Evolutionary conservation across 164 flowering plant species (phyloP), one percentile per base, ranked within the genome.

Genomic region (Kalanchoe fedtschenkoi): DNA sequence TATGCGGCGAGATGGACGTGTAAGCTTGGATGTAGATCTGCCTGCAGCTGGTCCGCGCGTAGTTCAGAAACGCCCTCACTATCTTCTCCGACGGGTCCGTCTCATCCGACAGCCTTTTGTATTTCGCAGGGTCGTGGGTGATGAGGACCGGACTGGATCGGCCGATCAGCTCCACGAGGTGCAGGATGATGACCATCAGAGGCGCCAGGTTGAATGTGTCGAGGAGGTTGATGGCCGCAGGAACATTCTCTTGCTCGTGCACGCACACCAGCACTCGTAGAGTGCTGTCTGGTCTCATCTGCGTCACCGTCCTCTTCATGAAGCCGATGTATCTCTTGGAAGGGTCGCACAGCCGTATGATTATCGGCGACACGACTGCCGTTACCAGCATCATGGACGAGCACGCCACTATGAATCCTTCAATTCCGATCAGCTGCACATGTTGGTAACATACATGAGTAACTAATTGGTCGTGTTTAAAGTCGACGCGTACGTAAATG

Each of bases 341-440:
- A 16, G 76, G 78, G 16, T 74, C 54, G 47, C 74, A 77, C 1
- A 77, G 63, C 16, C 17, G 14, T 1, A 56, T 44, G 10, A 72
- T 58, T 0, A 72, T 4, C 16, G 69, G 68, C 1, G 63, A 34
- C 1, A 53, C 32, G 8, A 59, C 19, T 14, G 55, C 69, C 0
- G 76, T n/a, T n/a, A n/a, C n/a, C n/a, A n/a, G n/a, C n/a, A n/a
- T n/a, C n/a, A n/a, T n/a, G n/a, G n/a, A n/a, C n/a, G n/a, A n/a
- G n/a, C n/a, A n/a, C n/a, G n/a, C n/a, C n/a, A n/a, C n/a, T n/a
- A n/a, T n/a, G n/a, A n/a, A n/a, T n/a, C n/a, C n/a, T n/a, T n/a
- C n/a, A n/a, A n/a, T n/a, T n/a, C n/a, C n/a, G n/a, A n/a, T n/a
- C n/a, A n/a, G n/a, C n/a, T n/a, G n/a, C n/a, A n/a, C n/a, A n/a